A percentile compares a stretch with the other conserved stretches of the same genome.
Conservation (phyloP, 2,329 filamentous ascomycete genomes). For the Ascochyta pisi region DNA sequence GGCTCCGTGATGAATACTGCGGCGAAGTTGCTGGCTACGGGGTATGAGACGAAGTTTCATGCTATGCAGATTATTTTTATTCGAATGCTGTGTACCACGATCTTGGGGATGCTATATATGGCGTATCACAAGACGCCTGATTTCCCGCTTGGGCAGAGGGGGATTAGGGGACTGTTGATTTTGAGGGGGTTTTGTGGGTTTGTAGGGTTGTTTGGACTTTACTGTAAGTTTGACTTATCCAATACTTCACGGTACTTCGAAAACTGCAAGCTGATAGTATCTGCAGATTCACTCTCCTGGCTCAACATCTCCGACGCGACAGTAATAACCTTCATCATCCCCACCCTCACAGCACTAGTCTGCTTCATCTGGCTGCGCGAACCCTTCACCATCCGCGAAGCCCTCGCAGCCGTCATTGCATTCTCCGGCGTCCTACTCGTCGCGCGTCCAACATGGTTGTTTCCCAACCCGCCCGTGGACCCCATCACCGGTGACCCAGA, state of each 20-base stretch:
- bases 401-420: constrained; percentile 75
- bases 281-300: constrained; percentile 69
- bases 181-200: constrained; percentile 36
- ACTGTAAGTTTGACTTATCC: constrained; percentile 27
- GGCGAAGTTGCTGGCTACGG: constrained; percentile 34
- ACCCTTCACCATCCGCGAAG: constrained; percentile 77
- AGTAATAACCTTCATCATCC: constrained; percentile 83
- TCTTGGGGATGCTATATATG: constrained; percentile 74
- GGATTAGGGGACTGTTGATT: constrained; percentile 27
- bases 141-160: constrained; percentile 31
- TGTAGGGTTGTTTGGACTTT: constrained; percentile 37
- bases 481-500: constrained; percentile 44
- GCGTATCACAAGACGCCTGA: constrained; percentile 60
- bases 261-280: not conserved
- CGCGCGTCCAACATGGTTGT: constrained; percentile 69
- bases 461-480: constrained; percentile 39
- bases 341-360: constrained; percentile 77
- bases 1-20: constrained; percentile 37
- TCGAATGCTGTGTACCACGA: constrained; percentile 74
- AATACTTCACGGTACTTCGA: constrained; percentile 52
- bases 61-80: constrained; percentile 71
- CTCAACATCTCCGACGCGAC: constrained; percentile 84
- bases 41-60: constrained; percentile 35
- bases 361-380: constrained; percentile 77
- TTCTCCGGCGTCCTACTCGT: constrained; percentile 81